A percentile compares a stretch with the other conserved stretches of the same genome.
These are phyloP conservation scores for Fusarium papillatum DNA, from an alignment of 2,329 filamentous ascomycete species.

Conservation along the genomic window DNA sequence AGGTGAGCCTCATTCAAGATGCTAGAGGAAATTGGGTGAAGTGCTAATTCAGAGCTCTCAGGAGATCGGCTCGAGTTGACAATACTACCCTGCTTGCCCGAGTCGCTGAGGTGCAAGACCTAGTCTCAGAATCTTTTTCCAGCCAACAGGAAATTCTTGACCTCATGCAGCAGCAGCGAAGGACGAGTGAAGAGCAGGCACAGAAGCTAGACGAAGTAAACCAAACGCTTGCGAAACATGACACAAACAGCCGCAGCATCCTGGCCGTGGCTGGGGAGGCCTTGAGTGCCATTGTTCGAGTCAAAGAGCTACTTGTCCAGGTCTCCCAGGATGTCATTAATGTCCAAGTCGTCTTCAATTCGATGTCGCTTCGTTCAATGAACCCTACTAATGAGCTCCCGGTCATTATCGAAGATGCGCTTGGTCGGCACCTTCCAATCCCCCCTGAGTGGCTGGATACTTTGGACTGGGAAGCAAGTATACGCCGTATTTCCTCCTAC, in stretches of 20 bases:
- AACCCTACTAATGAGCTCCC: background rate
- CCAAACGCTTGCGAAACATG: background rate
- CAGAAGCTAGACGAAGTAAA: background rate
- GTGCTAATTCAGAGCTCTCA: background rate
- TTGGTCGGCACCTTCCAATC: background rate
- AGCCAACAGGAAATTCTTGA: background rate
- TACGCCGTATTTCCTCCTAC: background rate
- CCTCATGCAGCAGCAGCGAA: background rate
- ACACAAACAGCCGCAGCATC: background rate
- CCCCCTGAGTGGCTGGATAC: background rate
- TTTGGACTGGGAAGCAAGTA: background rate
- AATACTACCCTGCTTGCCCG: background rate
- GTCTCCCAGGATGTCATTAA: background rate
- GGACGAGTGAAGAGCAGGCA: background rate
- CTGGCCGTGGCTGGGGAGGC: background rate
- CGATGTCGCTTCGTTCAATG: background rate
- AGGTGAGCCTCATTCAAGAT: background rate
- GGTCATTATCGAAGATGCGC: background rate
- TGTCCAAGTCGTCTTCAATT: background rate
- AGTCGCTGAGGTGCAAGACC: background rate
- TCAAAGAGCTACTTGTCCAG: background rate
- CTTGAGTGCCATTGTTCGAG: background rate
- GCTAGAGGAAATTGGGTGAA: rapidly evolving
- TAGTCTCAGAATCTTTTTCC: background rate
- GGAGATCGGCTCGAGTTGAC: background rate